Percentiles rank a stretch among this genome's conserved stretches.
phyloP scores from a whole-genome alignment of 768 basidiomycete species.

The Clitopilus passeckerianus region DNA sequence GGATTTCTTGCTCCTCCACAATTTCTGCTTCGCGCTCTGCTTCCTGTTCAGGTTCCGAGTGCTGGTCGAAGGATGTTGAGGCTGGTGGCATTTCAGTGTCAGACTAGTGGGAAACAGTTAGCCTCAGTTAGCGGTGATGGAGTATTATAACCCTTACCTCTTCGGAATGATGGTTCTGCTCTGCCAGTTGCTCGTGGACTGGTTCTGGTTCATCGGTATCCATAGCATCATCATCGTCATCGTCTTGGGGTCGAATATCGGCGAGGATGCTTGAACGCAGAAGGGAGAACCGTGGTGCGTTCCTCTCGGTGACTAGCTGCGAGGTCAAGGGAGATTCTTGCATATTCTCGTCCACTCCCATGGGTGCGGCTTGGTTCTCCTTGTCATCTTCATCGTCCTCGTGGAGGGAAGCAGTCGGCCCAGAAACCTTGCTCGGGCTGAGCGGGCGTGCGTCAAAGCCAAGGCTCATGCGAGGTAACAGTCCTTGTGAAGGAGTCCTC shows the following conservation, averaged over 20 bases:
- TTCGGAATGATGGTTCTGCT: no score
- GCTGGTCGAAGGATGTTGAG: background rate
- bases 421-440: constrained; percentile 7
- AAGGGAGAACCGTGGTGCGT: constrained; percentile 12
- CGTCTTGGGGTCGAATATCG: constrained; percentile 5
- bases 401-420: background rate
- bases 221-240: background rate
- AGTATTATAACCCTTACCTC: background rate
- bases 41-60: background rate
- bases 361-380: background rate
- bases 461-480: background rate
- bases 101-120: background rate
- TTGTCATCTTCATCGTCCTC: background rate
- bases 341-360: background rate
- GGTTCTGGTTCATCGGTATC: background rate
- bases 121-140: background rate
- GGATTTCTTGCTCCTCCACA: background rate
- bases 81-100: constrained; percentile 3
- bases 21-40: background rate
- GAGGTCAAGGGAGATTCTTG: background rate
- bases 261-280: constrained; percentile 15
- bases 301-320: background rate
- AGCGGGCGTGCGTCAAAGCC: background rate
- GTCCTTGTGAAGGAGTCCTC: background rate
- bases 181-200: background rate